Evolutionary conservation across 2,329 filamentous ascomycete genomes (phyloP), one percentile per base, ranked within the genome.

Genomic region (Sporothrix inflata): DNA sequence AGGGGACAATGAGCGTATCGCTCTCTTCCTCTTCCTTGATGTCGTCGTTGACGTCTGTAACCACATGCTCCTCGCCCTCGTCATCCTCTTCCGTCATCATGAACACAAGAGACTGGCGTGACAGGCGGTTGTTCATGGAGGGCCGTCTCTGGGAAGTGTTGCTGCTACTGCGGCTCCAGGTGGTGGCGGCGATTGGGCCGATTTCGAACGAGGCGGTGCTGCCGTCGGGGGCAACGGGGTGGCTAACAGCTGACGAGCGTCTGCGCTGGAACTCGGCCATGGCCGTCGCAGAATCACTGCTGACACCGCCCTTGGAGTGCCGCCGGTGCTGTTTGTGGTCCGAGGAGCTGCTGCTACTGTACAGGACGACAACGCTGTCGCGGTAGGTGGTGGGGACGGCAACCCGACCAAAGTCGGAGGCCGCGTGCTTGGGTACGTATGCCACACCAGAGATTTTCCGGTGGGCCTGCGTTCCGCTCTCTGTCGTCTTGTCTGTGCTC

Each of bases 391-490:
- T 69, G 14, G 66, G 51, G 2, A 74, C 60, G 9, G 61, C 61
- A 12, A 74, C 45, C 14, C 68, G 63, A 6, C 69, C 60, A 55
- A 73, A 74, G 53, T 75, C 74, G 11, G 73, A 38, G 11, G 47
- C 74, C 4, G 74, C 74, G 45, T 75, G 74, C 51, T 16, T 70
- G 1, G 74, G 74, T 0, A 75, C 70, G 38, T 75, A 75, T 4
- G 71, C 40, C 8, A 40, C 51, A 1, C 24, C 40, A 6, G n/a
- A 30, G 38, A 12, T 21, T 3, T 14, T 38, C 19, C 27, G 47
- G 57, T 12, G 7, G 7, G 14, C 14, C 34, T 21, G 51, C 30
- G 6, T n/a, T 12, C 5, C 30, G 9, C 6, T 49, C 4, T 47
- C 21, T 45, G 67, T 4, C 8, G 34, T n/a, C 5, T 45, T 57